Percentiles rank a stretch among this genome's conserved stretches.
These are phyloP conservation scores for Tulasnella sp. DNA, from an alignment of 768 basidiomycete genomes.

Conservation along the genomic window DNA sequence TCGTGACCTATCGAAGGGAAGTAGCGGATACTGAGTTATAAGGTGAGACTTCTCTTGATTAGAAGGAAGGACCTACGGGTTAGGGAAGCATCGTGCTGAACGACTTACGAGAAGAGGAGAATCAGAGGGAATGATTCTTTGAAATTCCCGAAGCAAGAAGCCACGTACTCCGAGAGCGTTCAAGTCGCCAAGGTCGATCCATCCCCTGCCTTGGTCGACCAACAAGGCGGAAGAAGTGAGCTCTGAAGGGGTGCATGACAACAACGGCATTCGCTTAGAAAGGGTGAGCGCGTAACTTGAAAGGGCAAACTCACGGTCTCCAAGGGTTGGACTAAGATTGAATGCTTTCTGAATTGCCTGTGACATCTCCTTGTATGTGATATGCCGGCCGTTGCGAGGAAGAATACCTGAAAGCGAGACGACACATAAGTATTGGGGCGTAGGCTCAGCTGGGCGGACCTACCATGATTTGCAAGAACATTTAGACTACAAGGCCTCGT, in stretches of 20 bases:
- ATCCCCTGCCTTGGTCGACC: constrained; percentile 32
- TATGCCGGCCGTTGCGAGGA: constrained; percentile 68
- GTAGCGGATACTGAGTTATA: neutral
- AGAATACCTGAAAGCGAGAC: constrained; percentile 46
- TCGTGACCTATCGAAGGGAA: constrained; percentile 56
- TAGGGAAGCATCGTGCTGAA: constrained; percentile 39
- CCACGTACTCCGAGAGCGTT: neutral
- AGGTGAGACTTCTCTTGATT: too few species aligned
- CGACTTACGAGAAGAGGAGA: constrained; percentile 29
- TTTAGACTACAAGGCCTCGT: constrained; percentile 50
- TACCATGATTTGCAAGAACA: constrained; percentile 83
- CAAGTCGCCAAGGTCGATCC: neutral
- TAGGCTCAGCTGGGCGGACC: constrained; percentile 35
- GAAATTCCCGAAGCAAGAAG: constrained; percentile 1
- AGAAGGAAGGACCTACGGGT: constrained; percentile 30
- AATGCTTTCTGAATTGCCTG: constrained; percentile 30
- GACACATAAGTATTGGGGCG: neutral
- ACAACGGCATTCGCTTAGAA: neutral
- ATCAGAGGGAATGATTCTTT: neutral
- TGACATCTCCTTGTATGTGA: constrained; percentile 59
- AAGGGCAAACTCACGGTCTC: neutral
- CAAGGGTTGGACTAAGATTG: constrained; percentile 37
- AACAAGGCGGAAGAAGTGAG: constrained; percentile 10
- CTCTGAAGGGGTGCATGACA: constrained; percentile 2
- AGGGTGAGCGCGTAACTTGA: neutral